A percentile compares a stretch with the other conserved stretches of the same genome.
phyloP scores from a whole-genome alignment of 1,284 basidiomycete genomes.

The Cryptococcus sp. region DNA sequence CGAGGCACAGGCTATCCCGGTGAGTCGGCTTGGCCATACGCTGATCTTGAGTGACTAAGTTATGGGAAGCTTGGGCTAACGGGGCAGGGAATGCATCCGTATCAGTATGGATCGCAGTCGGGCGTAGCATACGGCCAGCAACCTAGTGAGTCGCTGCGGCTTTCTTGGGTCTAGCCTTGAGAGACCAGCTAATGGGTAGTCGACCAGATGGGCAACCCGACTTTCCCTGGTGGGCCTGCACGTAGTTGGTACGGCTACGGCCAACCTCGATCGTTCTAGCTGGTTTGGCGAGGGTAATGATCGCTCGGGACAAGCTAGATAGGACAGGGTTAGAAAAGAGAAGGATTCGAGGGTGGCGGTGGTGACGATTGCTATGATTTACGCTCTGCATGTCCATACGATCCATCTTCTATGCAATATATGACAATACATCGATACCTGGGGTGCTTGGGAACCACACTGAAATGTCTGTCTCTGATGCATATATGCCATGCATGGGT shows the following conservation, averaged over 20 bases:
- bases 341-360: no score
- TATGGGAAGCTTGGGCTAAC: neutral
- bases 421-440: no score
- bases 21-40: slow-evolving; percentile 11
- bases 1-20: slow-evolving; percentile 33
- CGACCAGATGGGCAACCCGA: slow-evolving; percentile 32
- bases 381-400: no score
- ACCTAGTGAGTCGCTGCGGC: slow-evolving; percentile 4
- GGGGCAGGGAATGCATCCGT: slow-evolving; percentile 38
- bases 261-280: slow-evolving; percentile 11
- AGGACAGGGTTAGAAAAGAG: no score
- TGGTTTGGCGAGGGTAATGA: no score
- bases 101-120: slow-evolving; percentile 27
- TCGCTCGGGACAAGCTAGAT: no score
- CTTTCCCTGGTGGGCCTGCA: slow-evolving; percentile 27
- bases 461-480: no score
- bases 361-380: no score
- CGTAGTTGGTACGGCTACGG: slow-evolving; percentile 30
- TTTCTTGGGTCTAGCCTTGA: no score
- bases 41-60: neutral
- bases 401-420: no score
- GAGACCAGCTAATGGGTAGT: slow-evolving; percentile 6
- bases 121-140: slow-evolving; percentile 31
- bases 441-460: no score
- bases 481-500: no score